A percentile compares a stretch with the other conserved stretches of the same genome.
phyloP scores from a whole-genome alignment of 202 grass and related monocot genomes.

The Bolboschoenoplectus hybrid region DNA sequence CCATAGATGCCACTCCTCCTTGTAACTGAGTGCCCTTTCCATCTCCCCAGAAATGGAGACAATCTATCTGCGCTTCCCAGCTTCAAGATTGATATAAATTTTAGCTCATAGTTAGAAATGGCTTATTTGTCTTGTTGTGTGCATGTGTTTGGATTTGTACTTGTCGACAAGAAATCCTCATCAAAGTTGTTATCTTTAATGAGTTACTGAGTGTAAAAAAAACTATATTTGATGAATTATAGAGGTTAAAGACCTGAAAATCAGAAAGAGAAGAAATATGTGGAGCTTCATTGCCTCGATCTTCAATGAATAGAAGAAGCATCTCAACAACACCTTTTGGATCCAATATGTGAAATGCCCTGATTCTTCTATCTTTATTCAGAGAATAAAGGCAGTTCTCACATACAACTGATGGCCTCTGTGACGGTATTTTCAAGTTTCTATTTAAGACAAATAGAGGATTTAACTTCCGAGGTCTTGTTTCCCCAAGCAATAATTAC shows the following conservation, averaged over 20 bases:
- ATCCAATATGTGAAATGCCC: conserved; percentile 91
- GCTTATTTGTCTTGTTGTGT: neutral
- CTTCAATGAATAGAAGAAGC: conserved; percentile 83
- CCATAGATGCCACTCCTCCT: conserved; percentile 93
- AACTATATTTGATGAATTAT: conserved; percentile 20
- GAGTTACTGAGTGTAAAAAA: neutral
- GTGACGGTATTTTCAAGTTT: conserved; percentile 93
- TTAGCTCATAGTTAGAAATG: conserved; percentile 22
- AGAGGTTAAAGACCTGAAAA: conserved; percentile 41
- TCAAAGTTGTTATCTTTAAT: neutral
- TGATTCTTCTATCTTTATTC: conserved; percentile 68
- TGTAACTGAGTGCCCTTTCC: conserved; percentile 84
- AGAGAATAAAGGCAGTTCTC: conserved; percentile 96
- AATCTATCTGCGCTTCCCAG: conserved; percentile 46
- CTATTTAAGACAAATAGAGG: conserved; percentile 43
- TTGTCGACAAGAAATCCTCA: neutral
- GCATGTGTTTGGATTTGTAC: neutral
- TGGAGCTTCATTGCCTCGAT: conserved; percentile 47
- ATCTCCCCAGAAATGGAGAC: conserved; percentile 69
- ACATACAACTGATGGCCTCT: conserved; percentile 79
- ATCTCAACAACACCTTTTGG: conserved; percentile 83
- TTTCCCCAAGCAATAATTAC: neutral
- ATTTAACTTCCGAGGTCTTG: neutral
- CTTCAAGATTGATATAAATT: conserved; percentile 36
- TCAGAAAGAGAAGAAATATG: conserved; percentile 40